A percentile compares a stretch with the other conserved stretches of the same genome.
phyloP scores from a whole-genome alignment of 2,329 filamentous ascomycete genomes.

The Alternaria viburni region DNA sequence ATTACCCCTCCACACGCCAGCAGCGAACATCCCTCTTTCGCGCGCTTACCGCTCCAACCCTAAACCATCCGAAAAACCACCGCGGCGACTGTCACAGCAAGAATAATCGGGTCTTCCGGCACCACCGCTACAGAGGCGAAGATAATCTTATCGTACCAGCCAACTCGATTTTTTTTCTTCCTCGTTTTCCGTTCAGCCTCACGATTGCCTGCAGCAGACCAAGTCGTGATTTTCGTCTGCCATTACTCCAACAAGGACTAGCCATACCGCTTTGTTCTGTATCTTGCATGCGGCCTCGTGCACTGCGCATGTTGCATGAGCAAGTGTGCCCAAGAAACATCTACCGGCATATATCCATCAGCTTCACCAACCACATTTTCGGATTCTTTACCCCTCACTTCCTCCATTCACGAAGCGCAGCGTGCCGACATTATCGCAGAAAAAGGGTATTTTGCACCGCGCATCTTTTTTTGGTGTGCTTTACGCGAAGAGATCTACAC shows the following conservation, averaged over 20 bases:
- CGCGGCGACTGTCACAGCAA: background rate
- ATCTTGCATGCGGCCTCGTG: background rate
- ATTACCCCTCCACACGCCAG: conserved; percentile 9
- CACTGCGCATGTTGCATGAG: background rate
- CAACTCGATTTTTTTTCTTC: background rate
- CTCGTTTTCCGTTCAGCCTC: background rate
- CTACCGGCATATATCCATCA: background rate
- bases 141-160: background rate
- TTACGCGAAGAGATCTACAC: background rate
- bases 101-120: background rate
- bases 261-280: background rate
- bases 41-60: conserved; percentile 15
- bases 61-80: background rate
- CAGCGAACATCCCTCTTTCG: conserved; percentile 4
- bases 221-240: background rate
- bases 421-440: background rate
- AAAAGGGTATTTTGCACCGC: background rate
- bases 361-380: background rate
- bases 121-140: background rate
- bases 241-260: background rate
- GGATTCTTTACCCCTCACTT: background rate
- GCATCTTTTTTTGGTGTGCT: background rate
- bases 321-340: background rate
- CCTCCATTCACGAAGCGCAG: background rate
- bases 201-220: background rate